phyloP scores from a whole-genome alignment of 371 early-diverging fungal genomes.

The Rhizopus microsporus region DNA sequence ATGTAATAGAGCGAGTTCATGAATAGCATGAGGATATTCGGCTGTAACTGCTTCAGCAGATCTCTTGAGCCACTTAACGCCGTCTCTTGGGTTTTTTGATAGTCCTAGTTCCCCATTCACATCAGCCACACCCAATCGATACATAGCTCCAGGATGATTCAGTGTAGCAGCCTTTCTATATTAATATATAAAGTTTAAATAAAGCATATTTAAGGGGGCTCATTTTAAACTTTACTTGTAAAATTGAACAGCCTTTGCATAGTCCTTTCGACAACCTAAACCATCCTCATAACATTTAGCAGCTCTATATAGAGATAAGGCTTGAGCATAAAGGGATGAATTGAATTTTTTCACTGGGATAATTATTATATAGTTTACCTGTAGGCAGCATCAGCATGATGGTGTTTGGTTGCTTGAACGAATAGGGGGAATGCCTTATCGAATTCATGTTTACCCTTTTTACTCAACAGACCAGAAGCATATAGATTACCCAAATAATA shows the following conservation, averaged over 20 bases:
- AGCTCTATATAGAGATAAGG: constrained; percentile 35
- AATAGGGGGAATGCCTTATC: constrained; percentile 73
- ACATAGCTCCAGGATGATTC: constrained; percentile 76
- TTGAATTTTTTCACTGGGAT: background rate
- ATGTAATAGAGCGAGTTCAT: constrained; percentile 76
- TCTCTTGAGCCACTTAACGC: constrained; percentile 80
- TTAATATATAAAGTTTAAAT: background rate
- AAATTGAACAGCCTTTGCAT: constrained; percentile 70
- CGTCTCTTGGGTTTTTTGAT: constrained; percentile 67
- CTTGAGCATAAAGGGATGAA: background rate
- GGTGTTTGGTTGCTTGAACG: constrained; percentile 70
- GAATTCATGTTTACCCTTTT: constrained; percentile 67
- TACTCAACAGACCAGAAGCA: constrained; percentile 59
- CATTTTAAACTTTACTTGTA: constrained; percentile 52
- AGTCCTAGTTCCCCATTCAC: constrained; percentile 73
- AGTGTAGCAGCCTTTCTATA: constrained; percentile 71
- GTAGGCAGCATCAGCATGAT: constrained; percentile 72
- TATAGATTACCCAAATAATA: constrained; percentile 67
- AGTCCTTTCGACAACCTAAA: constrained; percentile 61
- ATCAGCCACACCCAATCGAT: constrained; percentile 71
- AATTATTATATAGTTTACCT: constrained; percentile 25
- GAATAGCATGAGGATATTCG: constrained; percentile 79
- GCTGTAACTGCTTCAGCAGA: constrained; percentile 73
- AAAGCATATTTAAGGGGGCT: constrained; percentile 7
- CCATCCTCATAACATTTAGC: constrained; percentile 77